phyloP scores from a whole-genome alignment of 305 asterid species.

The Fraxinus albicans region DNA sequence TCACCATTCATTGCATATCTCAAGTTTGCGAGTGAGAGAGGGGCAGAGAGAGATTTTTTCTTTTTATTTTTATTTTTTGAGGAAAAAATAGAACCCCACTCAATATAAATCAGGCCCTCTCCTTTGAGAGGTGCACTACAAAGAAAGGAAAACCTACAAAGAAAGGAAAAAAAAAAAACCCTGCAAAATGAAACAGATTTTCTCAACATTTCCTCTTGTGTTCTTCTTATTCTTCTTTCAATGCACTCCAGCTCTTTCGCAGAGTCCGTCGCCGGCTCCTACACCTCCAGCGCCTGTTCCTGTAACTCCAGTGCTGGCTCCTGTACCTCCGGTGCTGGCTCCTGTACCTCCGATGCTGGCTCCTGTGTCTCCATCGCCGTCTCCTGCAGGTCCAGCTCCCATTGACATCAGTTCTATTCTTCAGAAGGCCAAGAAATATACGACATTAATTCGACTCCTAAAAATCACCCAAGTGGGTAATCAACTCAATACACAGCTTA shows the following conservation, averaged over 20 bases:
- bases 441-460: conserved; percentile 37
- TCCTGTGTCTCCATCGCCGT: not conserved
- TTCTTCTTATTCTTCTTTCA: conserved; percentile 26
- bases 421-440: conserved; percentile 41
- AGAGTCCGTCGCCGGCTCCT: conserved; percentile 40
- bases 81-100: not conserved
- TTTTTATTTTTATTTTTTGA: not conserved
- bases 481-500: conserved; percentile 43
- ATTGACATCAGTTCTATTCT: conserved; percentile 42
- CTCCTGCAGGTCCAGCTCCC: conserved; percentile 17
- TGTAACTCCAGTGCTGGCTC: not conserved
- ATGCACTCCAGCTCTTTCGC: conserved; percentile 33
- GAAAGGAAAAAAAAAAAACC: not conserved
- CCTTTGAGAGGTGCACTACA: not conserved
- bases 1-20: conserved; percentile 16
- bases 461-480: conserved; percentile 38
- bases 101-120: conserved; percentile 20
- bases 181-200: conserved; percentile 20
- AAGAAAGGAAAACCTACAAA: not conserved
- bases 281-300: conserved; percentile 2
- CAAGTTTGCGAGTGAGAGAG: not conserved
- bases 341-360: not conserved
- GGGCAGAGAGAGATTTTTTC: not conserved
- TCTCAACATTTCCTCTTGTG: conserved; percentile 15
- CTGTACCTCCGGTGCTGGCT: not conserved